Conservation (phyloP, 176 grass and related monocot genomes). For the Melocanna baccifera region DNA sequence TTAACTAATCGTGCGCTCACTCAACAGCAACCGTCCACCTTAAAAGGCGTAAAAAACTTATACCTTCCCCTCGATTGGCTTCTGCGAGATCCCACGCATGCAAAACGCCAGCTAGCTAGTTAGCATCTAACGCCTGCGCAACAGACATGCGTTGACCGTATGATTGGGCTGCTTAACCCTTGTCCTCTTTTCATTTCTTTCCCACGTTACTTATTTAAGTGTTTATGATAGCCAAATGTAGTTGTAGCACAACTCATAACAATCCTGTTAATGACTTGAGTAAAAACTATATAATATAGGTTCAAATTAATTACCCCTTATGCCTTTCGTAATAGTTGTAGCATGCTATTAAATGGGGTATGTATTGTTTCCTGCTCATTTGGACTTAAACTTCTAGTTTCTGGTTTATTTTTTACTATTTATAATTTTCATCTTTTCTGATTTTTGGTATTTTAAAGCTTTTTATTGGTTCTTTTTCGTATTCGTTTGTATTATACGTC, state of each 20-base stretch:
- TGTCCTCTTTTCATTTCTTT: background rate
- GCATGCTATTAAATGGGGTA: background rate
- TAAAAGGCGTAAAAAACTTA: slow-evolving; percentile 10
- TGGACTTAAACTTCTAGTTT: no score
- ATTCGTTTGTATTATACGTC: no score
- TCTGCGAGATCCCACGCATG: slow-evolving; percentile 18
- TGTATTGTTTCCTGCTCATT: no score
- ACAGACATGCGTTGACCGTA: slow-evolving; percentile 15
- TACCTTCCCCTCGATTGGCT: slow-evolving; percentile 9
- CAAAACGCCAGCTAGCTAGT: slow-evolving; percentile 22
- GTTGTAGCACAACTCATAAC: background rate
- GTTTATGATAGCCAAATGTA: background rate
- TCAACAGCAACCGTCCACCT: slow-evolving; percentile 40
- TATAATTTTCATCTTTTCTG: no score
- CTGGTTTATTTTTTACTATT: no score
- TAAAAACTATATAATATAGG: background rate
- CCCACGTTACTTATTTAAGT: background rate
- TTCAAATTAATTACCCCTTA: background rate
- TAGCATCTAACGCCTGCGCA: background rate
- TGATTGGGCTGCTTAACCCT: background rate
- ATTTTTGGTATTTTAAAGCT: no score
- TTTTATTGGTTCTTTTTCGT: no score
- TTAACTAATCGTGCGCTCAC: slow-evolving; percentile 31
- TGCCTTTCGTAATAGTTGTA: background rate
- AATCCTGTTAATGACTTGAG: background rate